These are phyloP conservation scores for Fusarium fracticaudum DNA, from an alignment of 2,329 filamentous ascomycete species.

Conservation along the genomic window DNA sequence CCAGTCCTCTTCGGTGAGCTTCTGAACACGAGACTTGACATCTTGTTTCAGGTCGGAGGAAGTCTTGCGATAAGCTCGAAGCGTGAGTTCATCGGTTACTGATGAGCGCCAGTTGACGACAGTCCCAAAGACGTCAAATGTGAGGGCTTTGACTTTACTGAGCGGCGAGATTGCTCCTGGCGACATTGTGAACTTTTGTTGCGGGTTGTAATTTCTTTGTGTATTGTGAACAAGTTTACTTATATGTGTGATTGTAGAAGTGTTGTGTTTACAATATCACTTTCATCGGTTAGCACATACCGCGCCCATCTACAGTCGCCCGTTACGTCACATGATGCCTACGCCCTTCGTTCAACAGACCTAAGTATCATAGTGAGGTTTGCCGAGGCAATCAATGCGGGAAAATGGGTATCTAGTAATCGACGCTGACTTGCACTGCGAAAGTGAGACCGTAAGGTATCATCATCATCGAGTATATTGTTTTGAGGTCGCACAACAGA, in stretches of 20 bases:
- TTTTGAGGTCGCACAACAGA: background rate
- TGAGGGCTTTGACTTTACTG: conserved; percentile 63
- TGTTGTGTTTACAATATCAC: background rate
- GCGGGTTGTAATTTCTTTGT: background rate
- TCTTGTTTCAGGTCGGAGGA: conserved; percentile 59
- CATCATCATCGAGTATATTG: background rate
- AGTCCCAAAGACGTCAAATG: conserved; percentile 84
- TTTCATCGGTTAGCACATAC: background rate
- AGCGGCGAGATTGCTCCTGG: conserved; percentile 41
- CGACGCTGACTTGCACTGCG: background rate
- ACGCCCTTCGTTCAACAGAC: conserved; percentile 24
- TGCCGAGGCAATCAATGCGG: background rate
- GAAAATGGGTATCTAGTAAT: background rate
- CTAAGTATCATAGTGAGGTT: background rate
- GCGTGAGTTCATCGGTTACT: conserved; percentile 67
- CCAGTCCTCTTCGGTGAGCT: conserved; percentile 69
- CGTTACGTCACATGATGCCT: conserved; percentile 34
- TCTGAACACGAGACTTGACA: conserved; percentile 58
- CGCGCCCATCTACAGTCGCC: background rate
- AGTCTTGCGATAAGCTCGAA: conserved; percentile 58
- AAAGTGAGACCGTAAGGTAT: background rate
- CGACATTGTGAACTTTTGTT: conserved; percentile 31
- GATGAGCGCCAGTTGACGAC: conserved; percentile 81
- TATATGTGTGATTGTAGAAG: background rate
- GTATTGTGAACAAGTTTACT: background rate